Percentiles rank a stretch among this genome's conserved stretches.
Evolutionary conservation across 257 asterid species (phyloP).

Genomic region (Cinchona pubescens): DNA sequence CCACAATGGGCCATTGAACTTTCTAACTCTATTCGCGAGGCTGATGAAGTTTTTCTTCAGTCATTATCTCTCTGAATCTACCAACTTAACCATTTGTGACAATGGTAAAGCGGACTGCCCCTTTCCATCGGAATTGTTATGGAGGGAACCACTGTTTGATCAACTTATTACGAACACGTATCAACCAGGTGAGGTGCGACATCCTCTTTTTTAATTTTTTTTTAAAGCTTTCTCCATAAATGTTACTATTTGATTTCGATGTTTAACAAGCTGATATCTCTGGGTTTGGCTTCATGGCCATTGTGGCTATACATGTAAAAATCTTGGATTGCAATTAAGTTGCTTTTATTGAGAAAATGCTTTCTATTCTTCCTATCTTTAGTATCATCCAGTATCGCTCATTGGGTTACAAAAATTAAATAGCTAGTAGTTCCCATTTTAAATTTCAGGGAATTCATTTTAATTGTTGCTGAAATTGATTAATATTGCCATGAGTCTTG

Average conservation of each 20-base stretch:
- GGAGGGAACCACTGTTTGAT: conserved; percentile 83
- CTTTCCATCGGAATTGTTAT: conserved; percentile 53
- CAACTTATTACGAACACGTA: conserved; percentile 80
- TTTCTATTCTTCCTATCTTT: no score
- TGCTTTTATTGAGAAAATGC: not conserved
- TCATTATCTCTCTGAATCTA: conserved; percentile 22
- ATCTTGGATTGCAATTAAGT: not conserved
- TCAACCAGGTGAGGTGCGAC: conserved; percentile 91
- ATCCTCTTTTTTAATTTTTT: not conserved
- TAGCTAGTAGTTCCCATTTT: not conserved
- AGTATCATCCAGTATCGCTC: no score
- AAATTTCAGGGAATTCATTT: not conserved
- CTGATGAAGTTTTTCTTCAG: conserved; percentile 30
- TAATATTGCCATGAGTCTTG: not conserved
- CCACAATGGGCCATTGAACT: conserved; percentile 81
- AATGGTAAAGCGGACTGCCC: conserved; percentile 22
- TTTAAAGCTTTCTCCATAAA: not conserved
- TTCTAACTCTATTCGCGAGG: conserved; percentile 49
- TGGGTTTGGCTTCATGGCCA: not conserved
- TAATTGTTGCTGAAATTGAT: not conserved
- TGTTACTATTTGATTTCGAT: no score
- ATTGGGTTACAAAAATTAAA: no score
- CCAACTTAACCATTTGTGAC: conserved; percentile 13
- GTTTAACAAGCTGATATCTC: not conserved
- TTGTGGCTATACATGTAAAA: not conserved